phyloP scores from a whole-genome alignment of 148 eudicot genomes.

The Amaranthus cruentus region DNA sequence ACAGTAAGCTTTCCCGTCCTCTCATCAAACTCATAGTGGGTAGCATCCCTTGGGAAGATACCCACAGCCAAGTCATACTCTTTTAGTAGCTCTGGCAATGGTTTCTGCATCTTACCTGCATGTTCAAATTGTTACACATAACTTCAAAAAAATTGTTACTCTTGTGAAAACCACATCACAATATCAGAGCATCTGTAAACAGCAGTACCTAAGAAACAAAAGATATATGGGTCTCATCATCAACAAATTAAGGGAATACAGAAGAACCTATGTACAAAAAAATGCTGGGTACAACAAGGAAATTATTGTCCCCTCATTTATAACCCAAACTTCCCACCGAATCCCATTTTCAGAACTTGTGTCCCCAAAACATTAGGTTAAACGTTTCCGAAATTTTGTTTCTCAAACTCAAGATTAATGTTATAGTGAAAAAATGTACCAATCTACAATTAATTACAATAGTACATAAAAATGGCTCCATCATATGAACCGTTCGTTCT shows the following conservation, averaged over 20 bases:
- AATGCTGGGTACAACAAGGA: neutral
- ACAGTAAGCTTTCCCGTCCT: constrained; percentile 69
- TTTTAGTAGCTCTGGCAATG: constrained; percentile 79
- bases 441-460: too few relatives aligned
- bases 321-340: too few relatives aligned
- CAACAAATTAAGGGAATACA: neutral
- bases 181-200: neutral
- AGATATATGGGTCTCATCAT: neutral
- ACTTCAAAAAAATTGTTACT: neutral
- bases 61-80: constrained; percentile 78
- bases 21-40: constrained; percentile 92
- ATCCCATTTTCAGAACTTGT: too few relatives aligned
- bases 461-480: too few relatives aligned
- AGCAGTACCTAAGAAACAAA: neutral
- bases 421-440: too few relatives aligned
- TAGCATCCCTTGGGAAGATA: constrained; percentile 90
- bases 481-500: too few relatives aligned
- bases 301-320: neutral
- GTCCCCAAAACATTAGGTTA: too few relatives aligned
- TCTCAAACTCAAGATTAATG: too few relatives aligned
- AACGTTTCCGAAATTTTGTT: too few relatives aligned
- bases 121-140: neutral
- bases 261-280: neutral
- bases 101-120: constrained; percentile 91
- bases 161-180: neutral